phyloP scores from a whole-genome alignment of 2,329 filamentous ascomycete genomes.

The Cladorrhinum sp. region DNA sequence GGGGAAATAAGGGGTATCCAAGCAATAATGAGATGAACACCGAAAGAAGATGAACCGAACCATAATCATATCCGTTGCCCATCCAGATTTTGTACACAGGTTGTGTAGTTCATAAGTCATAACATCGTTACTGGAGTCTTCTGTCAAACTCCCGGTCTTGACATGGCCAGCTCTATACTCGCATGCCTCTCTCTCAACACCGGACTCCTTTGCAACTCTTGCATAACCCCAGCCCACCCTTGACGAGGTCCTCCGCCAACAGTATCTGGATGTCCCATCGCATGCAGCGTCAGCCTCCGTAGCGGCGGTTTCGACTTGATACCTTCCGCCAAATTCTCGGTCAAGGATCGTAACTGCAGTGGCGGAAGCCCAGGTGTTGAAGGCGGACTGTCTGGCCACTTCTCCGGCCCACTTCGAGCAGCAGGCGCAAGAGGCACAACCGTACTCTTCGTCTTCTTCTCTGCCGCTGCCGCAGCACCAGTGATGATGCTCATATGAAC shows the following conservation, averaged over 20 bases:
- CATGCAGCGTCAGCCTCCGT: slow-evolving; percentile 52
- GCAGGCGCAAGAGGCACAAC: slow-evolving; percentile 6
- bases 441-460: slow-evolving; percentile 32
- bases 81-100: not conserved
- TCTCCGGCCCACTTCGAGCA: slow-evolving; percentile 31
- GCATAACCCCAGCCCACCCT: slow-evolving; percentile 62
- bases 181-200: slow-evolving; percentile 59
- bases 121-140: slow-evolving; percentile 9
- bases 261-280: slow-evolving; percentile 51
- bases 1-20: slow-evolving; percentile 39
- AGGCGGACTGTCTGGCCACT: slow-evolving; percentile 22
- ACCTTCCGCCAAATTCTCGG: slow-evolving; percentile 43
- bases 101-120: slow-evolving; percentile 11
- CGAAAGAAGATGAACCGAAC: not conserved
- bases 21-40: slow-evolving; percentile 28
- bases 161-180: slow-evolving; percentile 60
- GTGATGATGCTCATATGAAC: slow-evolving; percentile 61
- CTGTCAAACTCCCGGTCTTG: slow-evolving; percentile 38
- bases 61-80: not conserved
- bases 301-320: slow-evolving; percentile 47
- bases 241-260: slow-evolving; percentile 46
- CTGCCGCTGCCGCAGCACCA: slow-evolving; percentile 37
- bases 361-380: slow-evolving; percentile 15
- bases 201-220: slow-evolving; percentile 60
- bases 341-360: slow-evolving; percentile 28